Conservation (phyloP, 1,284 basidiomycete genomes). For the Microbotryum scabiosae region DNA sequence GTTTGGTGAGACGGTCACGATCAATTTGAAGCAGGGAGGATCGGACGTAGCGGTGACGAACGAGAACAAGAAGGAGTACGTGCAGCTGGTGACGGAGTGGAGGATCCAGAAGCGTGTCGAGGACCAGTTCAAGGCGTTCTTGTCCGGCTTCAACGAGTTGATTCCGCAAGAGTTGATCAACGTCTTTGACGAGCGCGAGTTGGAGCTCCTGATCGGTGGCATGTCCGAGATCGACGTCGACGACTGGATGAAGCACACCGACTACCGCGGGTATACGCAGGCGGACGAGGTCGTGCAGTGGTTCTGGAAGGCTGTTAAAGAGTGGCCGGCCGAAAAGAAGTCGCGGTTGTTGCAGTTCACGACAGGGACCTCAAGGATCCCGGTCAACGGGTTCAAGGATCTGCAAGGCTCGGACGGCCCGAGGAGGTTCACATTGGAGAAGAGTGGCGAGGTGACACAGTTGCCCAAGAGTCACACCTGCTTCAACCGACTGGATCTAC, state of each 20-base stretch:
- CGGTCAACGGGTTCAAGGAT: constrained; percentile 99
- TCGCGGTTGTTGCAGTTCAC: constrained; percentile 90
- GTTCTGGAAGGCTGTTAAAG: constrained; percentile 98
- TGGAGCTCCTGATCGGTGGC: constrained; percentile 88
- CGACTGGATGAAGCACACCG: constrained; percentile 56
- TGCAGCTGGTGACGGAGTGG: constrained; percentile 88
- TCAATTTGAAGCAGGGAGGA: constrained; percentile 84
- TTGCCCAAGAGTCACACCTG: constrained; percentile 80
- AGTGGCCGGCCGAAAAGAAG: constrained; percentile 94
- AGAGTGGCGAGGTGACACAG: constrained; percentile 69
- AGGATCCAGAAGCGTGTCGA: constrained; percentile 86
- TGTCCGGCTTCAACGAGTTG: constrained; percentile 89
- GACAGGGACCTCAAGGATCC: constrained; percentile 92
- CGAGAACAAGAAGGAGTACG: constrained; percentile 98
- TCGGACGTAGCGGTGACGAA: constrained; percentile 80
- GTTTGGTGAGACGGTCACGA: constrained; percentile 90
- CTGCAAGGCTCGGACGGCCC: constrained; percentile 95
- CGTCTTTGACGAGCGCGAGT: constrained; percentile 95
- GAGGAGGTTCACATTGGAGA: constrained; percentile 34
- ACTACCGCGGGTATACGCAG: constrained; percentile 49
- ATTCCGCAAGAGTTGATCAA: constrained; percentile 91
- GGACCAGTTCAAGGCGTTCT: constrained; percentile 93
- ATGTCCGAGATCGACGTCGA: constrained; percentile 92
- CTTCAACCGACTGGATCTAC: constrained; percentile 58
- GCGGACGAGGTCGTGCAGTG: constrained; percentile 72